Conservation (phyloP, 257 asterid genomes). For the Ligustrum vulgare region DNA sequence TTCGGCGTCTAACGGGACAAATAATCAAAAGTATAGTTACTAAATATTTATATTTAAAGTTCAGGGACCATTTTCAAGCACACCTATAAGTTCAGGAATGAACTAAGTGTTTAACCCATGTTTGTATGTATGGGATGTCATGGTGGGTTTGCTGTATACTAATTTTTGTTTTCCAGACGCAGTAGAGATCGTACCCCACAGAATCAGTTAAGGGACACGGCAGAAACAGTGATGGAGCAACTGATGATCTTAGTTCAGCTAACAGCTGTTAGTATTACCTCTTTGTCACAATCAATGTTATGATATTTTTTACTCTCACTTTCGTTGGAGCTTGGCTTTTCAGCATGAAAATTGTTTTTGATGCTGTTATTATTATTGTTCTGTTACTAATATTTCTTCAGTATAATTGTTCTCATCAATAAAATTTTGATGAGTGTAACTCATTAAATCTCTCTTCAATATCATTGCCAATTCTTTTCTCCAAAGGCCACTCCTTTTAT, state of each 20-base stretch:
- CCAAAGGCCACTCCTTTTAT: neutral
- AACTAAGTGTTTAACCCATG: neutral
- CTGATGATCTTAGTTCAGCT: constrained; percentile 63
- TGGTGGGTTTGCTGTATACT: neutral
- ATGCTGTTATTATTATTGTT: neutral
- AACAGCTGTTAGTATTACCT: constrained; percentile 69
- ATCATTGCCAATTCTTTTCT: neutral
- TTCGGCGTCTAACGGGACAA: neutral
- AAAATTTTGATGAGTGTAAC: neutral
- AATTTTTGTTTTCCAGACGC: constrained; percentile 44
- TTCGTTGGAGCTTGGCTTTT: neutral
- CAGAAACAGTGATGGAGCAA: constrained; percentile 64
- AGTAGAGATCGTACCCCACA: constrained; percentile 61
- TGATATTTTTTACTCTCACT: constrained; percentile 5
- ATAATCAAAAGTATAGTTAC: neutral
- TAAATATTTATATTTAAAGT: neutral
- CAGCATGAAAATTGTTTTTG: neutral
- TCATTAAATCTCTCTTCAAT: neutral
- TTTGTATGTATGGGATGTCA: constrained; percentile 12
- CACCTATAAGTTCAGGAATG: neutral
- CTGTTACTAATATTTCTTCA: neutral
- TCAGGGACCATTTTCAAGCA: neutral
- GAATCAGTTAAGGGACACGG: constrained; percentile 54
- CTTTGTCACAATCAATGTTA: neutral
- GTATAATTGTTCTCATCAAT: neutral